A percentile compares a stretch with the other conserved stretches of the same genome.
phyloP scores from a whole-genome alignment of 164 flowering plant genomes.

The Annona squamosa region DNA sequence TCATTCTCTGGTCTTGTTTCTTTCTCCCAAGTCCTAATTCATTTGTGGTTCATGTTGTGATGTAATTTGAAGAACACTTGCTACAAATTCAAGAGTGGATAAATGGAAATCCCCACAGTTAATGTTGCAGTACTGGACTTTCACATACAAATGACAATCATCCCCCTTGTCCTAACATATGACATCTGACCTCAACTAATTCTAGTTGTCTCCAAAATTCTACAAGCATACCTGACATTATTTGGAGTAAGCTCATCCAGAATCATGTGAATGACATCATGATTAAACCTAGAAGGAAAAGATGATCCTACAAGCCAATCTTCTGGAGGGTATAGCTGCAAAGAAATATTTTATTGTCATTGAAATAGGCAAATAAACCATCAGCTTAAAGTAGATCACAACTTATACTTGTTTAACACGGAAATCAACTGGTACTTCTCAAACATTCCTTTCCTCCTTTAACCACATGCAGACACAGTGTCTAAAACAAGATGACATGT shows the following conservation, averaged over 20 bases:
- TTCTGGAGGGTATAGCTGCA: constrained; percentile 74
- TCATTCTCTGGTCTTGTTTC: too few relatives aligned
- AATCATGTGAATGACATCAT: constrained; percentile 43
- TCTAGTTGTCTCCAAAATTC: too few relatives aligned
- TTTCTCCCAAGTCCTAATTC: too few relatives aligned
- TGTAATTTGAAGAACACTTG: too few relatives aligned
- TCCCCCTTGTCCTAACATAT: too few relatives aligned
- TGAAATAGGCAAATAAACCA: neutral
- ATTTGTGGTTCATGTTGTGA: too few relatives aligned
- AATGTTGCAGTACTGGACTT: too few relatives aligned
- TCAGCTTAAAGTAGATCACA: neutral
- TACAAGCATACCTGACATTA: constrained; percentile 50
- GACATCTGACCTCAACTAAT: too few relatives aligned
- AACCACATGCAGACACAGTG: neutral
- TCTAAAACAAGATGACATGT: too few relatives aligned
- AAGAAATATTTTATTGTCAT: neutral
- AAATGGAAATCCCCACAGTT: too few relatives aligned
- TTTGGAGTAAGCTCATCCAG: constrained; percentile 55
- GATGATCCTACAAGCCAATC: constrained; percentile 91
- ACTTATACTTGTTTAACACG: neutral
- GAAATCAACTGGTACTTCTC: neutral
- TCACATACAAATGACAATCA: too few relatives aligned
- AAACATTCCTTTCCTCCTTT: neutral
- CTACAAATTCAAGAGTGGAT: too few relatives aligned
- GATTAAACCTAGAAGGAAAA: constrained; percentile 60